A percentile compares a stretch with the other conserved stretches of the same genome.
phyloP scores from a whole-genome alignment of 441 rosid genomes.

The Populus hybrid region DNA sequence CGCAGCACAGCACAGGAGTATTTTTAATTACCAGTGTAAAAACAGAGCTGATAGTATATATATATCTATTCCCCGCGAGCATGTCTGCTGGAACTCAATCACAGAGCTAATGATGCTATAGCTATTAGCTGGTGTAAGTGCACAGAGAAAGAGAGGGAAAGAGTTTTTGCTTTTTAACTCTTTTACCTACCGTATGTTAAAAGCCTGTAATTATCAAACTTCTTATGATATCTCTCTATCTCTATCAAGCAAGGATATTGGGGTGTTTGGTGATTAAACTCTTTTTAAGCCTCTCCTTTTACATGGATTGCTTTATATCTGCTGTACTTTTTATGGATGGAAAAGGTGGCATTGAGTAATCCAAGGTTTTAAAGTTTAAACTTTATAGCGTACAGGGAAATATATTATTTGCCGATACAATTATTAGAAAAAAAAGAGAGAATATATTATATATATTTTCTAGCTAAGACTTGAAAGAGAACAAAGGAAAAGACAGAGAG shows the following conservation, averaged over 20 bases:
- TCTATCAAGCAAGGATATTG: not conserved
- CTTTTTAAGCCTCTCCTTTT: not conserved
- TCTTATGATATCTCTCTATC: not conserved
- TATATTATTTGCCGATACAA: slow-evolving; percentile 13
- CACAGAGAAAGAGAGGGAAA: slow-evolving; percentile 7
- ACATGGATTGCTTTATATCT: slow-evolving; percentile 13
- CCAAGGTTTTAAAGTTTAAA: not conserved
- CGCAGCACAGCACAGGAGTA: not conserved
- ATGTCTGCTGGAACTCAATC: slow-evolving; percentile 26
- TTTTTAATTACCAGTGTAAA: not conserved
- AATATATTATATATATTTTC: not conserved
- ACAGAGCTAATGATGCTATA: slow-evolving; percentile 31
- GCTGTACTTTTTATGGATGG: slow-evolving; percentile 16
- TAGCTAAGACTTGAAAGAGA: slow-evolving; percentile 24
- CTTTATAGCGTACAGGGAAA: not conserved
- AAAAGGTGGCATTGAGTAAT: slow-evolving; percentile 19
- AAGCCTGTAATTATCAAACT: slow-evolving; percentile 19
- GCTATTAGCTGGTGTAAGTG: not conserved
- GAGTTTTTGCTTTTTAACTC: slow-evolving; percentile 19
- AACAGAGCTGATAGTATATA: not conserved
- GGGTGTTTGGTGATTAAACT: slow-evolving; percentile 4
- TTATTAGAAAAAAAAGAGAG: not conserved
- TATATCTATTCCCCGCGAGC: slow-evolving; percentile 12
- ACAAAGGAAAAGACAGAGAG: slow-evolving; percentile 53
- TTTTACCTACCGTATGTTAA: slow-evolving; percentile 18